A percentile compares a stretch with the other conserved stretches of the same genome.
phyloP scores from a whole-genome alignment of 1,284 basidiomycete species.

The Anthracocystis panici-leucophaei region DNA sequence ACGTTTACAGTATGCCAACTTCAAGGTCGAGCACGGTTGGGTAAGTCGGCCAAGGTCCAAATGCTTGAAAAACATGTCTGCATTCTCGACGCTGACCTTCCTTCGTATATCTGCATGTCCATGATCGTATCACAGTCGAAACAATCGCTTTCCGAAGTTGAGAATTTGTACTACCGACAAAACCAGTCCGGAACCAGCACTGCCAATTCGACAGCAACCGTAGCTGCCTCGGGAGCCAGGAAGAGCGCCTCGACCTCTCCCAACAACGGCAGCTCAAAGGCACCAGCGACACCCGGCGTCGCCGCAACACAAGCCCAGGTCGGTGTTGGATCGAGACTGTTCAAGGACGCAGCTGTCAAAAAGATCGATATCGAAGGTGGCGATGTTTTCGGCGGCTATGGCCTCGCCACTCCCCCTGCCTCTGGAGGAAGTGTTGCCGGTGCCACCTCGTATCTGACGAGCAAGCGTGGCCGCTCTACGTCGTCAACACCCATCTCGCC shows the following conservation, averaged over 20 bases:
- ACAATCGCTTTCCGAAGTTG: constrained; percentile 66
- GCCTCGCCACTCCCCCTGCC: constrained; percentile 48
- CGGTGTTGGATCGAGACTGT: constrained; percentile 36
- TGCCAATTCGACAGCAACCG: background rate
- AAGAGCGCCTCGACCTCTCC: constrained; percentile 39
- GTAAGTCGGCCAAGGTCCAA: constrained; percentile 27
- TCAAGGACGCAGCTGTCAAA: constrained; percentile 52
- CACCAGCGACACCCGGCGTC: constrained; percentile 27
- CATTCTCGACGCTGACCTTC: constrained; percentile 7
- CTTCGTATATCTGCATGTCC: background rate
- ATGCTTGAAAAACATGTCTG: background rate
- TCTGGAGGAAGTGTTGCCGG: constrained; percentile 43
- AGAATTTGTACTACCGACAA: constrained; percentile 65
- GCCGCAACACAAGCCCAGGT: constrained; percentile 10
- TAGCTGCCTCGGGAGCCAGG: constrained; percentile 6
- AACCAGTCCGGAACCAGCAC: constrained; percentile 27
- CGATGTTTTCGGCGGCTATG: constrained; percentile 53
- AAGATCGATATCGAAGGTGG: constrained; percentile 45
- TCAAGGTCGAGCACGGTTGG: constrained; percentile 68
- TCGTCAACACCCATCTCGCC: constrained; percentile 48
- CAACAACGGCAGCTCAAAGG: constrained; percentile 27
- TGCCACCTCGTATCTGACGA: constrained; percentile 31
- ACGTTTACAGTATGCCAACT: constrained; percentile 63
- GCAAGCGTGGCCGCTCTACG: constrained; percentile 37
- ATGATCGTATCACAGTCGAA: constrained; percentile 38